Evolutionary conservation across 371 early-diverging fungal species (phyloP).

Genomic region (Mucor piriformis): DNA sequence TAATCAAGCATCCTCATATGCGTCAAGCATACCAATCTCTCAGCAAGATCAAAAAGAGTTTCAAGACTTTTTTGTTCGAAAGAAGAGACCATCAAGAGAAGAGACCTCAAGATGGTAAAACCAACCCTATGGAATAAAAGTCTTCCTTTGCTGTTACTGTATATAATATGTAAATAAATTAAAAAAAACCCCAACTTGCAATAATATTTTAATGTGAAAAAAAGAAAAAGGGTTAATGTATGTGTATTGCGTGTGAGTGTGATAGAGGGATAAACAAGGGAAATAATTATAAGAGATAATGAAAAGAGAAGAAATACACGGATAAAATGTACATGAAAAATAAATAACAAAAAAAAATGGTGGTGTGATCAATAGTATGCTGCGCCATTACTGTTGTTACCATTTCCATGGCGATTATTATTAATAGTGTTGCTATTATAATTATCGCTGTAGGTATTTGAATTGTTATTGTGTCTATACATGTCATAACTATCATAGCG

Average conservation of each 20-base stretch:
- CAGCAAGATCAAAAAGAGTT: conserved; percentile 3
- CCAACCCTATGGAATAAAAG: conserved; percentile 45
- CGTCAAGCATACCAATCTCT: neutral
- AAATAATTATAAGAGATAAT: neutral
- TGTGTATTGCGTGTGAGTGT: neutral
- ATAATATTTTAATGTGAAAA: no score
- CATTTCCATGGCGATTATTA: conserved; percentile 14
- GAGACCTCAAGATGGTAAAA: conserved; percentile 46
- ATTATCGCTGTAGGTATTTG: conserved; percentile 13
- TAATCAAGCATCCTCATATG: no score
- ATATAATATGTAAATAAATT: neutral
- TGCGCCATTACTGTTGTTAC: neutral
- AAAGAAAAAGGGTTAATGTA: neutral
- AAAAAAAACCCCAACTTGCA: no score
- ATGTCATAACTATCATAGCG: conserved; percentile 31
- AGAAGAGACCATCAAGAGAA: conserved; percentile 30
- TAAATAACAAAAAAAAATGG: neutral
- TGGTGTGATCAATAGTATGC: conserved; percentile 14
- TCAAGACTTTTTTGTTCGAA: neutral
- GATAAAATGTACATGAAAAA: neutral
- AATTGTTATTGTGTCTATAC: conserved; percentile 19
- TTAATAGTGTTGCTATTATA: conserved; percentile 11
- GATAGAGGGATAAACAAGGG: conserved; percentile 1
- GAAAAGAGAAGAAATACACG: neutral
- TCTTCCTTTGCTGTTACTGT: no score